A percentile compares a stretch with the other conserved stretches of the same genome.
These are phyloP conservation scores for Globisporangium uncinulatum DNA, from an alignment of 352 stramenopile species.

Conservation along the genomic window DNA sequence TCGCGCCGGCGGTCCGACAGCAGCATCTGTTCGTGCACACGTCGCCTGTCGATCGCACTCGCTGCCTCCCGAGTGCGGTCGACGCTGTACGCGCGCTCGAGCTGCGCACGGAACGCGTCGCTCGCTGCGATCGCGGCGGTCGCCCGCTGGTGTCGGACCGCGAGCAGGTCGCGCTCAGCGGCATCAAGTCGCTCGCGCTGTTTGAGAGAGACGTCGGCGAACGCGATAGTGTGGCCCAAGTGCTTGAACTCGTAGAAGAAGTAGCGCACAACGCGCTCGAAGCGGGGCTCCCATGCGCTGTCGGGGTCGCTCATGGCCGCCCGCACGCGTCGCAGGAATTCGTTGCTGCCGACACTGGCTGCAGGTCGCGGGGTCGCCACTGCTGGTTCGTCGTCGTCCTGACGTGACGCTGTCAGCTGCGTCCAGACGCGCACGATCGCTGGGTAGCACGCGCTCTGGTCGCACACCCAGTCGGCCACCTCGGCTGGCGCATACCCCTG, in stretches of 20 bases:
- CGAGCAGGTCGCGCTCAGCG: slow-evolving; percentile 16
- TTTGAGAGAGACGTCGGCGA: slow-evolving; percentile 19
- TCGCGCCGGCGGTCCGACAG: slow-evolving; percentile 15
- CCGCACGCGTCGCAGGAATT: slow-evolving; percentile 39
- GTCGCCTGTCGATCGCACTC: slow-evolving; percentile 8
- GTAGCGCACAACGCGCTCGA: slow-evolving; percentile 43
- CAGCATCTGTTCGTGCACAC: slow-evolving; percentile 11
- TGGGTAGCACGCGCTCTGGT: slow-evolving; percentile 45
- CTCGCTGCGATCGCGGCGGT: slow-evolving; percentile 27
- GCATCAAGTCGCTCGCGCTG: slow-evolving; percentile 9
- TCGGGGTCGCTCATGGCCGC: slow-evolving; percentile 14
- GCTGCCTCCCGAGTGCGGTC: slow-evolving; percentile 4
- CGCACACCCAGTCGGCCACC: slow-evolving; percentile 42
- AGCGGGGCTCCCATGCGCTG: slow-evolving; percentile 39
- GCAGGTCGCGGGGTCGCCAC: not conserved
- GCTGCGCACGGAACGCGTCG: slow-evolving; percentile 27
- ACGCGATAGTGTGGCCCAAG: slow-evolving; percentile 37
- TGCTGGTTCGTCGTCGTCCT: not conserved
- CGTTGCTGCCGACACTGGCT: slow-evolving; percentile 19
- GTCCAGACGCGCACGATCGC: slow-evolving; percentile 45
- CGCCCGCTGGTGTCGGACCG: slow-evolving; percentile 24
- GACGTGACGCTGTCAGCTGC: slow-evolving; percentile 5
- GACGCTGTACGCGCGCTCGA: slow-evolving; percentile 25
- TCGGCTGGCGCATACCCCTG: slow-evolving; percentile 48
- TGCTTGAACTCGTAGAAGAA: slow-evolving; percentile 78